Evolutionary conservation across 305 asterid species (phyloP).

Genomic region (Solanum chacoense): DNA sequence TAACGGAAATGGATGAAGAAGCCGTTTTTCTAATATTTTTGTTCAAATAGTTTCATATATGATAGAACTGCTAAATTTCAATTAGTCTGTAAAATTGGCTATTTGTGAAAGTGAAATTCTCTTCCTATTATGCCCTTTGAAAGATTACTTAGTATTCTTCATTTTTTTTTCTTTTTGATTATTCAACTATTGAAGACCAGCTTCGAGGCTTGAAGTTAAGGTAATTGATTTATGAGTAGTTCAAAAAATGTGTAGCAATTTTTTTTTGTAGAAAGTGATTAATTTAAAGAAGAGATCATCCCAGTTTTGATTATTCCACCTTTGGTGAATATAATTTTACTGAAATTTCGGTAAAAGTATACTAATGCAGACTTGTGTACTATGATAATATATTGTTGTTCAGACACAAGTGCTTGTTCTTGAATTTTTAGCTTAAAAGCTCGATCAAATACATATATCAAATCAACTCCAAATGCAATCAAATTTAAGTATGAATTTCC

Average conservation of each 20-base stretch:
- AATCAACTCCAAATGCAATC: not conserved
- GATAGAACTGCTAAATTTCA: not conserved
- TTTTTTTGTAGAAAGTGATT: not conserved
- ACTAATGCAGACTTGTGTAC: not conserved
- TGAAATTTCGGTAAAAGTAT: not conserved
- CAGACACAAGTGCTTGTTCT: not conserved
- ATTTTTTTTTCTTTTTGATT: not conserved
- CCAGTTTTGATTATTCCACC: not conserved
- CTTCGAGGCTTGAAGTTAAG: not conserved
- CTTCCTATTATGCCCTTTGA: not conserved
- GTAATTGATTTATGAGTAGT: not conserved
- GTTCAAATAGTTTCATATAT: not conserved
- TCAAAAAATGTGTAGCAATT: not conserved
- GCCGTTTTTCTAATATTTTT: not conserved
- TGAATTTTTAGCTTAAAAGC: not conserved
- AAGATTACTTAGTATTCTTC: not conserved
- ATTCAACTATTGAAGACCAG: not conserved
- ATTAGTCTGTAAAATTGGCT: not conserved
- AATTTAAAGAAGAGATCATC: too few relatives aligned
- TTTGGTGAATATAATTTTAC: not conserved
- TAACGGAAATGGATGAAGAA: not conserved
- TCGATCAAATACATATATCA: not conserved
- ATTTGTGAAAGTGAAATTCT: not conserved
- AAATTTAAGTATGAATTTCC: not conserved
- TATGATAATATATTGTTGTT: not conserved